phyloP scores from a whole-genome alignment of 1,284 basidiomycete genomes.

The Ustilago bromivora region DNA sequence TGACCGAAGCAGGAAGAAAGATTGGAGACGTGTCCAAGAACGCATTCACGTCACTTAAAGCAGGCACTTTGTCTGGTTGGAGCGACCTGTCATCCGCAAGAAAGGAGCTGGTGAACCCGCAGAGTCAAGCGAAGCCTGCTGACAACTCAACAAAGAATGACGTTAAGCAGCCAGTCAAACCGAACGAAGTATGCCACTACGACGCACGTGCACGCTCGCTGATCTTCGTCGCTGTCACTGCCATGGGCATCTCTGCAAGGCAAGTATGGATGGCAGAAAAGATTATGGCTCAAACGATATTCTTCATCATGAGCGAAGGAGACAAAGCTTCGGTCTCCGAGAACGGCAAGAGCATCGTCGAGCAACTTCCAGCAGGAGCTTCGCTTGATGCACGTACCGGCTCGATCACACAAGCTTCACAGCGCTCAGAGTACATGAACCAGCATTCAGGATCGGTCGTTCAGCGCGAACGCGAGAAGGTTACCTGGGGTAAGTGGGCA shows the following conservation, averaged over 20 bases:
- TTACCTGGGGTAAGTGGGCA: constrained; percentile 59
- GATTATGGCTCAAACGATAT: constrained; percentile 61
- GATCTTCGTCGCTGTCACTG: constrained; percentile 57
- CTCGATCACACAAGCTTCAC: constrained; percentile 33
- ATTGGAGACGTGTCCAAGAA: constrained; percentile 39
- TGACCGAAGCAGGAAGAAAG: constrained; percentile 32
- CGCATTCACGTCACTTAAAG: constrained; percentile 43
- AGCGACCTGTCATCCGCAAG: constrained; percentile 43
- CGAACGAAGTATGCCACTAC: constrained; percentile 64
- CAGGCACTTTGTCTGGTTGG: constrained; percentile 41
- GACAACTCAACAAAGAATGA: constrained; percentile 6
- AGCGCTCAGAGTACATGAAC: constrained; percentile 63
- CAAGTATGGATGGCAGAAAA: constrained; percentile 62
- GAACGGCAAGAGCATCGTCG: constrained; percentile 54
- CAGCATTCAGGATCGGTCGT: constrained; percentile 49
- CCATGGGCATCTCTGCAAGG: constrained; percentile 51
- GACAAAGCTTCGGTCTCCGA: constrained; percentile 43
- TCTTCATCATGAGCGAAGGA: constrained; percentile 61
- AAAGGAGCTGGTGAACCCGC: constrained; percentile 35
- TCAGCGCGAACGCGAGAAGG: constrained; percentile 54
- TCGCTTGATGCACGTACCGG: constrained; percentile 46
- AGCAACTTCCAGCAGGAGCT: constrained; percentile 42
- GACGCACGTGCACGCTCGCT: constrained; percentile 61
- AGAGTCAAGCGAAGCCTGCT: neutral
- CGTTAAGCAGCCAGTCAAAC: constrained; percentile 51